These are phyloP conservation scores for Sesbania bispinosa DNA, from an alignment of 306 rosid genomes.

Conservation along the genomic window DNA sequence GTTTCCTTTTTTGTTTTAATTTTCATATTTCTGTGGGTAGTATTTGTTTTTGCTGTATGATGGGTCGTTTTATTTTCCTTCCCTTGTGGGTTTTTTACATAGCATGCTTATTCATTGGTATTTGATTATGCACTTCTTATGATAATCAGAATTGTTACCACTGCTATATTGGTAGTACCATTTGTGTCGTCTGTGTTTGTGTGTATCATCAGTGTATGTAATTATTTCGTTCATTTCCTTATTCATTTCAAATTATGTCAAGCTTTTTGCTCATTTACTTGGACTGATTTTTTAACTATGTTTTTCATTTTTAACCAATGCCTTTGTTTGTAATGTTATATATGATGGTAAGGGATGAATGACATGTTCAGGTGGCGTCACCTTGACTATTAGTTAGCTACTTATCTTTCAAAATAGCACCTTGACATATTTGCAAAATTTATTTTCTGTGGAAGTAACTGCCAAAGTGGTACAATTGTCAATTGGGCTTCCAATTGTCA, in stretches of 20 bases:
- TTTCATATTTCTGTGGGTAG: too few species aligned
- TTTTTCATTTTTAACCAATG: background rate
- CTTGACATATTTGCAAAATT: constrained; percentile 1
- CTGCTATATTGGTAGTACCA: background rate
- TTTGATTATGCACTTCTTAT: background rate
- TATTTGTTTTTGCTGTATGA: background rate
- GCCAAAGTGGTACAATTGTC: constrained; percentile 8
- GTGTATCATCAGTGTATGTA: too few species aligned
- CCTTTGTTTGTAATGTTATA: too few species aligned
- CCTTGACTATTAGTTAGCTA: background rate
- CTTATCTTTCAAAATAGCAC: background rate
- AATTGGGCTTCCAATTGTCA: background rate
- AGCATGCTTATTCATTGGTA: background rate
- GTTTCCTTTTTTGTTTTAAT: too few species aligned
- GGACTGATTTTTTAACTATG: background rate
- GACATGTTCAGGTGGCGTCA: background rate
- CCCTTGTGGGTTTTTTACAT: background rate
- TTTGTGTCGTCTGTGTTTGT: background rate
- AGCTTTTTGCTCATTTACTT: background rate
- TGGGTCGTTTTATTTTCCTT: background rate
- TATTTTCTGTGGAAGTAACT: background rate
- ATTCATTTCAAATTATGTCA: background rate
- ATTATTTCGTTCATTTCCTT: background rate
- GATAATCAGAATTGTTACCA: background rate
- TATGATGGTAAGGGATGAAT: too few species aligned